A percentile compares a stretch with the other conserved stretches of the same genome.
phyloP scores from a whole-genome alignment of 2,329 filamentous ascomycete species.

The Trichoderma pleuroti region DNA sequence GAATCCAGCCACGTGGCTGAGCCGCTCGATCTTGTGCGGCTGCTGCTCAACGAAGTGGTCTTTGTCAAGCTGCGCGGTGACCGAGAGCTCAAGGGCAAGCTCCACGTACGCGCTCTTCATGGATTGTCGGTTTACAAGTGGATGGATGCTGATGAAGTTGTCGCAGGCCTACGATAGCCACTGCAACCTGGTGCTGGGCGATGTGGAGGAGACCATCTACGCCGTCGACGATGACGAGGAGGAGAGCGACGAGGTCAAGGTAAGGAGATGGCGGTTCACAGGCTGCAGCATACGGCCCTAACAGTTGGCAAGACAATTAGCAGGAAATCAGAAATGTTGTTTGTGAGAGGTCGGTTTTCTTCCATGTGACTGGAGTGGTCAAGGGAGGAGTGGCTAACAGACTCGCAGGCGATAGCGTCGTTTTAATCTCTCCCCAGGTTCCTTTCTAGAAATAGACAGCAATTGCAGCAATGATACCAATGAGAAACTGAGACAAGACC shows the following conservation, averaged over 20 bases:
- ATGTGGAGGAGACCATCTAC: slow-evolving; percentile 97
- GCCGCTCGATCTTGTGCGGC: slow-evolving; percentile 90
- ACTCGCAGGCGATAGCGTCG: slow-evolving; percentile 63
- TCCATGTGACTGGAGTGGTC: neutral
- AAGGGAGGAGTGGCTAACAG: slow-evolving; percentile 24
- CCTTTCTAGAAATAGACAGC: slow-evolving; percentile 34
- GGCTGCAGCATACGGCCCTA: neutral
- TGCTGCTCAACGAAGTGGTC: slow-evolving; percentile 91
- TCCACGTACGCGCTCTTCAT: slow-evolving; percentile 65
- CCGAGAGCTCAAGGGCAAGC: slow-evolving; percentile 87
- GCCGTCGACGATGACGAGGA: slow-evolving; percentile 81
- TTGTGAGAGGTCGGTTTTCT: slow-evolving; percentile 78
- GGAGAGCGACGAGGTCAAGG: slow-evolving; percentile 73
- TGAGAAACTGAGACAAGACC: neutral
- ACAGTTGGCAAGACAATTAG: slow-evolving; percentile 68
- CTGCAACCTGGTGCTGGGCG: slow-evolving; percentile 93
- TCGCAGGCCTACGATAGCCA: slow-evolving; percentile 93
- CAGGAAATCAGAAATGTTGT: slow-evolving; percentile 98
- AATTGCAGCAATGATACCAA: slow-evolving; percentile 5
- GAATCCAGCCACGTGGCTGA: slow-evolving; percentile 73
- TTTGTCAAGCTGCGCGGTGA: slow-evolving; percentile 97
- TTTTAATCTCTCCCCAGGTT: slow-evolving; percentile 64
- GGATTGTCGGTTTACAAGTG: neutral
- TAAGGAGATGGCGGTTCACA: slow-evolving; percentile 33
- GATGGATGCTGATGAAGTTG: slow-evolving; percentile 12